Conservation (phyloP, 805 yeast species). For the Hanseniaspora thailandica region DNA sequence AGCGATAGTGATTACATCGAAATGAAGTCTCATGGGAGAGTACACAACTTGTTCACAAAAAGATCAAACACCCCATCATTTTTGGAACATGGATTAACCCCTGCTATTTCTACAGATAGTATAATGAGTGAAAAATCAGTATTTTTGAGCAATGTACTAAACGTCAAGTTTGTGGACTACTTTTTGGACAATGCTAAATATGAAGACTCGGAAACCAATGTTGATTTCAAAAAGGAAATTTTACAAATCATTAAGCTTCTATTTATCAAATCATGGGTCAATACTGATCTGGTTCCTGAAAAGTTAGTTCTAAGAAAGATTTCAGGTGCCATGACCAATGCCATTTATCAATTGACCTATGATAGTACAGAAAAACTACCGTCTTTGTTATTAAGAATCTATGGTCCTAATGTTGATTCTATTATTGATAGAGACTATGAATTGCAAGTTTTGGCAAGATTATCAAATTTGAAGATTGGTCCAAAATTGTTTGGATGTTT, state of each 20-base stretch:
- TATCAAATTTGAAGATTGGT: conserved; percentile 71
- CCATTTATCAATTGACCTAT: conserved; percentile 59
- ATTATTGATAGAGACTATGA: conserved; percentile 81
- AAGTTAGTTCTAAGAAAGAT: conserved; percentile 52
- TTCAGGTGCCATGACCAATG: conserved; percentile 87
- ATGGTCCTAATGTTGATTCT: conserved; percentile 76
- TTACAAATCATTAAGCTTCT: conserved; percentile 51
- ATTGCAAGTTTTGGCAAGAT: conserved; percentile 55
- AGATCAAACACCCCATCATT: not conserved
- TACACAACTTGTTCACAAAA: not conserved
- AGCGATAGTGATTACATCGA: not conserved
- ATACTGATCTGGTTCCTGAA: conserved; percentile 29
- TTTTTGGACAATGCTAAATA: conserved; percentile 69
- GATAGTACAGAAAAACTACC: conserved; percentile 38
- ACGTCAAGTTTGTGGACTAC: conserved; percentile 42
- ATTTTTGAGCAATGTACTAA: conserved; percentile 17
- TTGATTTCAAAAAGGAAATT: conserved; percentile 61
- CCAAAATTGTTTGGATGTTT: conserved; percentile 83
- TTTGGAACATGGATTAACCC: not conserved
- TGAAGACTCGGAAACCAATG: conserved; percentile 38
- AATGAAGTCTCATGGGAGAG: not conserved
- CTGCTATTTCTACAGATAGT: not conserved
- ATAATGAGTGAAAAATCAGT: not conserved
- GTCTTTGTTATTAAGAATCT: conserved; percentile 61
- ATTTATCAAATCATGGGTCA: conserved; percentile 67